Base-by-base conservation (phyloP, 345 rosid species). In the Erodium maritimum region DNA sequence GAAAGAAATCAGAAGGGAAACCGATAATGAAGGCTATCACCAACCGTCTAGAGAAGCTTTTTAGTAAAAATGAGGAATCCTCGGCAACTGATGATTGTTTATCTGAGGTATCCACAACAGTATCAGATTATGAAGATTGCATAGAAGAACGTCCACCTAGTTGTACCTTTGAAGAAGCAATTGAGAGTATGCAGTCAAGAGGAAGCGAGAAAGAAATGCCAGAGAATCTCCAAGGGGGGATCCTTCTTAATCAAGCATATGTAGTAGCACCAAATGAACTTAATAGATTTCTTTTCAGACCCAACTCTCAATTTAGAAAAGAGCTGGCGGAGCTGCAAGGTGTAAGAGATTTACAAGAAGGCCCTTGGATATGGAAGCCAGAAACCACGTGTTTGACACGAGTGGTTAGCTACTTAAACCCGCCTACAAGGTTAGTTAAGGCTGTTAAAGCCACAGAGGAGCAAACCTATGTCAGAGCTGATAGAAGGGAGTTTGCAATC, bases 341-440 rank as follows among this genome's bases (percentile, higher is more conserved):
- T 25, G 73, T 84, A 21, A 65, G 79, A 51, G 84, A 84, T 71
- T 62, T 84, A 23, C 76, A 81, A 69, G 93, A 84, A 69, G 88
- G 82, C 45, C 82, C 81, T 19, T 91, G 98, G 98, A 70, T 48
- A 17, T 71, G 80, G 80, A 69, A 73, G 61, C 71, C 73, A 21
- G 87, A 66, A 55, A 81, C 79, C 24, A 48, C 74, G 52, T 56
- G 62, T 62, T 62, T 91, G 56, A 67, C 75, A 17, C 78, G 87
- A 63, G 64, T 58, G 9, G 70, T 86, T 58, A 70, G 88, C 50
- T 86, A 80, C 63, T 77, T 64, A n/a, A 86, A 75, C 62, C 79
- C 93, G 60, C 85, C 93, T 50, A 74, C 88, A 5, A 88, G 82
- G 71, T 66, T 88, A 63, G 87, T 86, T 51, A 88, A 91, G 79